Evolutionary conservation across 2,329 filamentous ascomycete genomes (phyloP), one percentile per base, ranked within the genome.

Genomic region (Proliferodiscus dingleyae): DNA sequence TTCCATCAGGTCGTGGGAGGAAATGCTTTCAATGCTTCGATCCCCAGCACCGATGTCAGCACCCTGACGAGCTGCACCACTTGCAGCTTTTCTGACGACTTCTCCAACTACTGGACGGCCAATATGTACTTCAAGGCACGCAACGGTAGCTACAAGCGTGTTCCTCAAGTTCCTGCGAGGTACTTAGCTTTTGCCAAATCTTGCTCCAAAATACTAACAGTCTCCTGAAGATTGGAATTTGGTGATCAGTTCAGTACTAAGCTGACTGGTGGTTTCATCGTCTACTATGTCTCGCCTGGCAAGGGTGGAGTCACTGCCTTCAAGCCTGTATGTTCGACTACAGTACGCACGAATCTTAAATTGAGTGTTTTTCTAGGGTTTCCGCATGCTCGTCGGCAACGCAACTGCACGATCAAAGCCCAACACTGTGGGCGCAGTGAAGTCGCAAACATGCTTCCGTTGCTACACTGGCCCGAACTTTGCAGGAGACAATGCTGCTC

Each of bases 401-500:
- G 34, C 46, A 18, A 48, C 24, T 15, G 30, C 22, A 21, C 42
- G 49, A 16, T n/a, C n/a, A n/a, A n/a, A n/a, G n/a, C n/a, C n/a
- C n/a, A n/a, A n/a, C n/a, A 23, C 33, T 15, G 43, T 37, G 9
- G 32, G 21, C 8, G 34, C 43, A 29, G 21, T 45, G 29, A 48
- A 48, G 37, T 40, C 26, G 29, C 49, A 48, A 30, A 46, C 39
- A 15, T 48, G 48, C 40, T 50, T 32, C 38, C 37, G 48, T 18
- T 50, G 45, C 41, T 50, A 50, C 22, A 50, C 48, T 13, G 41
- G 44, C 3, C 48, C 45, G 11, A 47, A 47, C 45, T 50, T 50
- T 23, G 44, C 37, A 29, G 44, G 48, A 15, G 48, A 50, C 37
- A 45, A 19, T 16, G 33, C 71, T 34, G 54, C 52, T 22, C 78